These are phyloP conservation scores for Crucibulum laeve DNA, from an alignment of 768 basidiomycete species.

Conservation along the genomic window DNA sequence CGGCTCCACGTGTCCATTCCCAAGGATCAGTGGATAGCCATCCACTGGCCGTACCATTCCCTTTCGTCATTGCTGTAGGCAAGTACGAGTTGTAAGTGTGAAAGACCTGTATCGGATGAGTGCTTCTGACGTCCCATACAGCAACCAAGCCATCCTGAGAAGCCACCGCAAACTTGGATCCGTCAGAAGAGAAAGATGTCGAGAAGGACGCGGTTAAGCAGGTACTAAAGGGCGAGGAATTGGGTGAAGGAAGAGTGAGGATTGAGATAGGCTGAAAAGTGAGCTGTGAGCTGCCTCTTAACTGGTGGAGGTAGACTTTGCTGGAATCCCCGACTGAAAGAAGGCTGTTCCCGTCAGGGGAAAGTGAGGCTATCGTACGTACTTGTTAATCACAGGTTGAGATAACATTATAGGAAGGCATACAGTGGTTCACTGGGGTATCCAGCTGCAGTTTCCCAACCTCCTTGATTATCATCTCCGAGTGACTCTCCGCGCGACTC, in stretches of 20 bases:
- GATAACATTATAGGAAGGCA: constrained; percentile 21
- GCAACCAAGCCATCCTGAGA: constrained; percentile 79
- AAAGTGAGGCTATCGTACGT: constrained; percentile 65
- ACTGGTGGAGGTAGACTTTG: constrained; percentile 77
- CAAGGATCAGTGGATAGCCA: constrained; percentile 62
- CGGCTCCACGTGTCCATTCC: constrained; percentile 59
- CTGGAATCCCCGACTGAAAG: constrained; percentile 90
- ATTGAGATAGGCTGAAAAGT: constrained; percentile 64
- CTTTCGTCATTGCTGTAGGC: constrained; percentile 11
- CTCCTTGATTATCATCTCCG: constrained; percentile 37
- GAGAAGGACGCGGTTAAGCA: constrained; percentile 71
- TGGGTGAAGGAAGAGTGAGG: constrained; percentile 61
- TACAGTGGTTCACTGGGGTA: constrained; percentile 81
- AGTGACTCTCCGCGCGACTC: constrained; percentile 38
- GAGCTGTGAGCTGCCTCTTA: constrained; percentile 60
- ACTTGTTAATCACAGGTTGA: too few species aligned
- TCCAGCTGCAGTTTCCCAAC: constrained; percentile 54
- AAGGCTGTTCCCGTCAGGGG: constrained; percentile 82
- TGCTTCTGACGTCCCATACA: constrained; percentile 80
- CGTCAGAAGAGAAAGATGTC: constrained; percentile 73
- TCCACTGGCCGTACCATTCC: constrained; percentile 38
- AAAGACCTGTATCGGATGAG: constrained; percentile 64
- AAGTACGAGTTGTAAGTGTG: constrained; percentile 46
- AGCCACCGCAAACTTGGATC: constrained; percentile 77
- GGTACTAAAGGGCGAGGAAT: constrained; percentile 31